These are phyloP conservation scores for Aspergillus sp. DNA, from an alignment of 2,329 filamentous ascomycete species.

Conservation along the genomic window DNA sequence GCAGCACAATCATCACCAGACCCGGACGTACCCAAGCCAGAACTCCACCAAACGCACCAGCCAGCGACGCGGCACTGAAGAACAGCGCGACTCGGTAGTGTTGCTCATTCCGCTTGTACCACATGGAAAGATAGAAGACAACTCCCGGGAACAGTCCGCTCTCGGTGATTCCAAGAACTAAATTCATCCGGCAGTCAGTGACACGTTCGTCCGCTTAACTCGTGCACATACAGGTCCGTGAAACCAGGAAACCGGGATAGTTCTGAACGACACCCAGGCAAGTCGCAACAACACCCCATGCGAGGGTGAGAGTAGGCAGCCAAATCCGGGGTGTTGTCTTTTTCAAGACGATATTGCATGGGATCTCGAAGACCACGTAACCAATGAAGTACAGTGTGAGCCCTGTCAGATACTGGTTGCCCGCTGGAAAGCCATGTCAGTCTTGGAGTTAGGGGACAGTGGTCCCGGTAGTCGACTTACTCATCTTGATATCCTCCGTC, in stretches of 20 bases:
- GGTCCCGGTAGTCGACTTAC: constrained; percentile 20
- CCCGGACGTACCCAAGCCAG: constrained; percentile 46
- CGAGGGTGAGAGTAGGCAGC: constrained; percentile 42
- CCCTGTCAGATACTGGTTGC: constrained; percentile 40
- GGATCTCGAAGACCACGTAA: constrained; percentile 40
- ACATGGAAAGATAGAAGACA: constrained; percentile 60
- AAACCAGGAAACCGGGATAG: constrained; percentile 48
- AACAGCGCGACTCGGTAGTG: constrained; percentile 60
- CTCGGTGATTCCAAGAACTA: constrained; percentile 51
- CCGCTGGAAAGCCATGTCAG: constrained; percentile 19
- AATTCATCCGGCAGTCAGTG: neutral
- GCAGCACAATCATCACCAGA: neutral
- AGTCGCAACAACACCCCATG: constrained; percentile 52
- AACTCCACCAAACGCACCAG: constrained; percentile 61
- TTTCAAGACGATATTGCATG: constrained; percentile 42
- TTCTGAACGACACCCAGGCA: constrained; percentile 48
- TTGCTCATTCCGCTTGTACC: constrained; percentile 60
- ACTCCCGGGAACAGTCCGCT: constrained; percentile 54
- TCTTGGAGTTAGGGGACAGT: neutral
- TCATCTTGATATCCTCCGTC: constrained; percentile 35
- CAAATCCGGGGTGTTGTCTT: constrained; percentile 37
- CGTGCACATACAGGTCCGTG: constrained; percentile 36
- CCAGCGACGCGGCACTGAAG: constrained; percentile 57
- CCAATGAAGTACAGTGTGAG: constrained; percentile 39
- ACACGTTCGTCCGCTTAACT: neutral